Conservation (phyloP, 73 alveolate species). For the Paramecium primaurelia region DNA sequence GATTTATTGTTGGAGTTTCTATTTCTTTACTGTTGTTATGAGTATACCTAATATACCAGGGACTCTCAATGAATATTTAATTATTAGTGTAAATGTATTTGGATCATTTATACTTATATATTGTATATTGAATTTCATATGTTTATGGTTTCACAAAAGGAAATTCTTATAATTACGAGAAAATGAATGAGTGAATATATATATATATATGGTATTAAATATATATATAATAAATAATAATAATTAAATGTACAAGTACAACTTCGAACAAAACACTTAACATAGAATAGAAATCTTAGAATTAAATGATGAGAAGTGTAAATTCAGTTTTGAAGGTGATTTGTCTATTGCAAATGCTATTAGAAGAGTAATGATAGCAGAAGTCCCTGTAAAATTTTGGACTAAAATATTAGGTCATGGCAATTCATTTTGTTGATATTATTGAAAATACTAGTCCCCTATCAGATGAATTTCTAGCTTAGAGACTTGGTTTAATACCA, state of each 20-base stretch:
- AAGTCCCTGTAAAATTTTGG: constrained; percentile 71
- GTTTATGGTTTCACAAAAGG: background rate
- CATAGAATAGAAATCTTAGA: constrained; percentile 71
- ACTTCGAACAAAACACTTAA: background rate
- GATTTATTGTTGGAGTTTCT: background rate
- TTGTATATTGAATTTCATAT: background rate
- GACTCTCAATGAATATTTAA: background rate
- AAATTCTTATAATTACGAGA: background rate
- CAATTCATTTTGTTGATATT: constrained; percentile 90
- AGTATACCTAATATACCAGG: constrained; percentile 4
- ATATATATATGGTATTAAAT: background rate
- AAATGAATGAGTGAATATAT: background rate
- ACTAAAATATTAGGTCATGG: constrained; percentile 74
- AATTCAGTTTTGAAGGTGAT: constrained; percentile 86
- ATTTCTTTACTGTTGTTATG: background rate
- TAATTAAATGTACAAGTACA: background rate
- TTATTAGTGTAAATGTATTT: background rate
- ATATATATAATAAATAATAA: background rate
- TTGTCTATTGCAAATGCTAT: constrained; percentile 92
- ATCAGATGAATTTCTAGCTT: constrained; percentile 91
- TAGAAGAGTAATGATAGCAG: constrained; percentile 91
- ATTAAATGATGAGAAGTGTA: constrained; percentile 74
- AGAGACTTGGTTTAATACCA: constrained; percentile 92
- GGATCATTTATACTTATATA: background rate
- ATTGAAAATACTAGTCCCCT: constrained; percentile 89